Conservation (phyloP, 192 early-diverging fungal species). For the Pilobolus umbonatus region DNA sequence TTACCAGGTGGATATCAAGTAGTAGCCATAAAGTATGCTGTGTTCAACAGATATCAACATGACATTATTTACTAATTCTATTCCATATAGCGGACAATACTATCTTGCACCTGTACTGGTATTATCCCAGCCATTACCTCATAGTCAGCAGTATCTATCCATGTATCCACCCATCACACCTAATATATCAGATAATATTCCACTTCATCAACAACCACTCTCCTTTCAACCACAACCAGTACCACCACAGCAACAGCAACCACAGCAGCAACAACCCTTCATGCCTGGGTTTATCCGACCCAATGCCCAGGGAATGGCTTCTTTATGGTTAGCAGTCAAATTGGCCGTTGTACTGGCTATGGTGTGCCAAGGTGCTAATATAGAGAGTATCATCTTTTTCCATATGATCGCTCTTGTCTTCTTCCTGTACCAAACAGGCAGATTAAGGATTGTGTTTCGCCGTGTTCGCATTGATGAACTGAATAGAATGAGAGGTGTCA, state of each 20-base stretch:
- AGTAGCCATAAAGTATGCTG: slow-evolving; percentile 21
- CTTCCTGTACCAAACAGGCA: slow-evolving; percentile 57
- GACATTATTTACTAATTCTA: too few relatives aligned
- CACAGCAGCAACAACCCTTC: background rate
- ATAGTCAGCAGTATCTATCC: too few relatives aligned
- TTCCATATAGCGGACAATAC: slow-evolving; percentile 21
- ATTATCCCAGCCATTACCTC: slow-evolving; percentile 6
- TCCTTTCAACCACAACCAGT: background rate
- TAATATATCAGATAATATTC: background rate
- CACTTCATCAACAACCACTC: background rate
- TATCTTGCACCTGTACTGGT: slow-evolving; percentile 30
- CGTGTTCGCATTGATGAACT: slow-evolving; percentile 15
- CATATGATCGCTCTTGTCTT: slow-evolving; percentile 51
- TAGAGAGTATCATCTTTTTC: slow-evolving; percentile 51
- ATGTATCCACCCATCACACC: too few relatives aligned
- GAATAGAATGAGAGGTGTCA: background rate
- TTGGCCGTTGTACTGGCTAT: slow-evolving; percentile 55
- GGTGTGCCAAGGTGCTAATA: slow-evolving; percentile 56
- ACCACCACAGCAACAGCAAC: background rate
- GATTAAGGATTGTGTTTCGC: slow-evolving; percentile 40
- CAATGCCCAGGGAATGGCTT: slow-evolving; percentile 26
- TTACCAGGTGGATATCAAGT: slow-evolving; percentile 29
- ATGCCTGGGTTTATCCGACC: slow-evolving; percentile 1
- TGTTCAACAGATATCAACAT: too few relatives aligned
- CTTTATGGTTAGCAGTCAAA: slow-evolving; percentile 59